Conservation (phyloP, 163 green algal species). For the Prototheca wickerhamii region DNA sequence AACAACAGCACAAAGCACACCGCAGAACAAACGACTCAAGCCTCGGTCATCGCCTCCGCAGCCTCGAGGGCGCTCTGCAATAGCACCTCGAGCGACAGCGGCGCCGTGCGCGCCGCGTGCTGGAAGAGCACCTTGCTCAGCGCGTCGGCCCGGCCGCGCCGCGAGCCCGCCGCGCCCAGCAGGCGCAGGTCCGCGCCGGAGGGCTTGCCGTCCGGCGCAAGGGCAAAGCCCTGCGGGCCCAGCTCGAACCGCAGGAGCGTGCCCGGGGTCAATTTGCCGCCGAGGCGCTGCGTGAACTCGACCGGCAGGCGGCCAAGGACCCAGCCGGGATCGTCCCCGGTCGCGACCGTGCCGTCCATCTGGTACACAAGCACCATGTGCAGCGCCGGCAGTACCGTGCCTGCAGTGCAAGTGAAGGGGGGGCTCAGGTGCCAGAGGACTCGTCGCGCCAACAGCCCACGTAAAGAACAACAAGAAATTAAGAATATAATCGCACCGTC, state of each 20-base stretch:
- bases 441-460: neutral
- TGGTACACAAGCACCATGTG: conserved; percentile 44
- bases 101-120: conserved; percentile 30
- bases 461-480: neutral
- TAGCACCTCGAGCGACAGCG: too few relatives aligned
- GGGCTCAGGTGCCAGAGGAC: neutral
- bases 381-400: conserved; percentile 23
- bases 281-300: conserved; percentile 20
- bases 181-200: conserved; percentile 54
- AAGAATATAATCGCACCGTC: conserved; percentile 2
- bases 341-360: conserved; percentile 48
- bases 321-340: conserved; percentile 57
- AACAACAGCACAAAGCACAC: too few relatives aligned
- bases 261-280: conserved; percentile 26
- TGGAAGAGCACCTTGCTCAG: conserved; percentile 69
- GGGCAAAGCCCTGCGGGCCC: conserved; percentile 28
- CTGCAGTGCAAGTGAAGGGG: conserved; percentile 14
- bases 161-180: conserved; percentile 44
- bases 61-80: too few relatives aligned
- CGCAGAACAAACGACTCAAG: too few relatives aligned
- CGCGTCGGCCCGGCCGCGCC: conserved; percentile 52
- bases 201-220: conserved; percentile 44
- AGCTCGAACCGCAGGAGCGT: conserved; percentile 60
- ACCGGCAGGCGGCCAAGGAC: conserved; percentile 49
- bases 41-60: too few relatives aligned